Evolutionary conservation across 129 eudicot species (phyloP).

Genomic region (Flaveria bidentis): DNA sequence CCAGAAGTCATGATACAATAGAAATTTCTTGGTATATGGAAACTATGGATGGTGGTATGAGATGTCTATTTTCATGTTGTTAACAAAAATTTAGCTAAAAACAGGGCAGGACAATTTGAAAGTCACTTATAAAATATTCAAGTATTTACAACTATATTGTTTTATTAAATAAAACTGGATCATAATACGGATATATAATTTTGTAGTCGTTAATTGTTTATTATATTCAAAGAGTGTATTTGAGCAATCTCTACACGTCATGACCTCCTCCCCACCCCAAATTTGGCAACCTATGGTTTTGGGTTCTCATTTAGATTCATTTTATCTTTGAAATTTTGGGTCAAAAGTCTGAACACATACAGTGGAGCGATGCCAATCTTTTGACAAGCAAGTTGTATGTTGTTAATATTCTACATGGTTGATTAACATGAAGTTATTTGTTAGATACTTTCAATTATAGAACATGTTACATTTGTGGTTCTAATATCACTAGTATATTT

Average conservation of each 20-base stretch:
- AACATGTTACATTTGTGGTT: neutral
- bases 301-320: neutral
- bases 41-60: neutral
- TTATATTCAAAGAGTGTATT: neutral
- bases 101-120: neutral
- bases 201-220: neutral
- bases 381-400: neutral
- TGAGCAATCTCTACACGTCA: neutral
- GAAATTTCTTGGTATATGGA: neutral
- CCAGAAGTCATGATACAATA: neutral
- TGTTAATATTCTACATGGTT: conserved; percentile 8
- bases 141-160: neutral
- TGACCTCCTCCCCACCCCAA: neutral
- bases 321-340: conserved; percentile 2
- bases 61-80: neutral
- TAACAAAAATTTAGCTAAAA: neutral
- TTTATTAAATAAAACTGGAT: too few species aligned
- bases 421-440: neutral
- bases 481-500: conserved; percentile 3
- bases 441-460: neutral
- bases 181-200: too few species aligned
- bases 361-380: neutral
- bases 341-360: neutral
- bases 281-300: neutral
- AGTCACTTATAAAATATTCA: neutral